A percentile compares a stretch with the other conserved stretches of the same genome.
Conservation (phyloP, 352 stramenopile species). For the Globisporangium abappressorium region DNA sequence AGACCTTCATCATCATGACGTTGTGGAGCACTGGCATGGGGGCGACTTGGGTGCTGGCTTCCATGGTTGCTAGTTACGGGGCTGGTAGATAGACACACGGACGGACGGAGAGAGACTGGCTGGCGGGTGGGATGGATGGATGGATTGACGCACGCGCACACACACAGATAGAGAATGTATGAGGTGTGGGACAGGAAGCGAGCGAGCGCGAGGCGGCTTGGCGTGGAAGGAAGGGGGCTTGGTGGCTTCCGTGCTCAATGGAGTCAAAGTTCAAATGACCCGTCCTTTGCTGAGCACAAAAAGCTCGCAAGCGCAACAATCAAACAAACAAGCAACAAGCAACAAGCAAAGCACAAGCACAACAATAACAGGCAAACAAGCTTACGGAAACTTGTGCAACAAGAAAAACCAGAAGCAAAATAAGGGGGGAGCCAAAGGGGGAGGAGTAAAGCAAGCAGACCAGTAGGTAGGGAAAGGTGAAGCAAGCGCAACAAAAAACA, state of each 20-base stretch:
- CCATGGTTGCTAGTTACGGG: conserved; percentile 24
- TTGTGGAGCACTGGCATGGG: conserved; percentile 21
- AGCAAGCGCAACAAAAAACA: conserved; percentile 16
- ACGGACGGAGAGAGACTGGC: conserved; percentile 8
- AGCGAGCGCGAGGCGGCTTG: background rate
- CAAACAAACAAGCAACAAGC: background rate
- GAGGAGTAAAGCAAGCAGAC: conserved; percentile 9
- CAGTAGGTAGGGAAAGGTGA: conserved; percentile 16
- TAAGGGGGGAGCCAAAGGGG: conserved; percentile 14
- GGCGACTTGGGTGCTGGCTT: conserved; percentile 25
- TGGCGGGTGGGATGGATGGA: conserved; percentile 4
- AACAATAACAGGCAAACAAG: conserved; percentile 1
- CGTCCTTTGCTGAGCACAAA: conserved; percentile 16
- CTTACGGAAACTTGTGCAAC: background rate
- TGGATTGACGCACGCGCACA: conserved; percentile 14
- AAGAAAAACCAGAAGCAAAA: conserved; percentile 14
- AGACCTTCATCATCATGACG: conserved; percentile 23
- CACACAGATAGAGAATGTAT: conserved; percentile 11
- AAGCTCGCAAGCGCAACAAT: conserved; percentile 4
- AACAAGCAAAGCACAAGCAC: background rate
- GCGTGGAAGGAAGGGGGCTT: conserved; percentile 4
- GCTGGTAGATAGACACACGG: background rate
- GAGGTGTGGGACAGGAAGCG: conserved; percentile 6
- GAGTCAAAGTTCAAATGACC: conserved; percentile 72
- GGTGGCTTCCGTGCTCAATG: conserved; percentile 38